Base-by-base conservation (phyloP, 176 grass and related monocot species). In the Triticum turgidum region DNA sequence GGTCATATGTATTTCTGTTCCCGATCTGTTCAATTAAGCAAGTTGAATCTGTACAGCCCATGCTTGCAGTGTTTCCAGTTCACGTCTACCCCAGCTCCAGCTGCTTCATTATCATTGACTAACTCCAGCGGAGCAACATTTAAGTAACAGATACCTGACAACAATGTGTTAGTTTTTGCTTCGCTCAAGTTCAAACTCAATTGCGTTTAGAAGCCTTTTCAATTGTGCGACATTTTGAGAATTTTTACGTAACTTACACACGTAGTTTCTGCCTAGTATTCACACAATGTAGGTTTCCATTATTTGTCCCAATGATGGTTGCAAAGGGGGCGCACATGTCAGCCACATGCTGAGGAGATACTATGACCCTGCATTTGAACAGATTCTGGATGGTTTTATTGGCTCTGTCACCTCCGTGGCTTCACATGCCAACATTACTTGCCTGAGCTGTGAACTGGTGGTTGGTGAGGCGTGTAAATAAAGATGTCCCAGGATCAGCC, bases 41-140 rank as follows among this genome's bases (percentile, higher is more conserved):
- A 94, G 85, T 86, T 94, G 88, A 91, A 97, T 92, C 84, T 92
- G 95, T 94, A 89, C 90, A 97, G 90, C 75, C 82, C 80, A 89
- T 83, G 69, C 67, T 70, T 83, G 21, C 38, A 86, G 70, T 72
- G 71, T 80, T 80, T 73, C 51, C 7, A 14, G 54, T 82, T 49
- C 65, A 52, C 27, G 10, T 70, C 69, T 22, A 33, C 20, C 44
- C 29, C 47, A 12, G 14, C 61, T 82, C 61, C 10, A 65, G 59
- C 22, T 77, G 27, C 72, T 42, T 77, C 59, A 44, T 49, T 11
- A 24, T 66, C 32, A 66, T 42, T 42, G 41, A 42, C 41, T 42
- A 42, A 42, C 41, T 42, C 41, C 41, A 42, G 41, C 41, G 41
- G 41, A 42, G 41, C 41, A 42, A 42, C 9, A 42, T 42, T 42